Evolutionary conservation across 768 basidiomycete genomes (phyloP).

Genomic region (Panaeolus papilionaceus): DNA sequence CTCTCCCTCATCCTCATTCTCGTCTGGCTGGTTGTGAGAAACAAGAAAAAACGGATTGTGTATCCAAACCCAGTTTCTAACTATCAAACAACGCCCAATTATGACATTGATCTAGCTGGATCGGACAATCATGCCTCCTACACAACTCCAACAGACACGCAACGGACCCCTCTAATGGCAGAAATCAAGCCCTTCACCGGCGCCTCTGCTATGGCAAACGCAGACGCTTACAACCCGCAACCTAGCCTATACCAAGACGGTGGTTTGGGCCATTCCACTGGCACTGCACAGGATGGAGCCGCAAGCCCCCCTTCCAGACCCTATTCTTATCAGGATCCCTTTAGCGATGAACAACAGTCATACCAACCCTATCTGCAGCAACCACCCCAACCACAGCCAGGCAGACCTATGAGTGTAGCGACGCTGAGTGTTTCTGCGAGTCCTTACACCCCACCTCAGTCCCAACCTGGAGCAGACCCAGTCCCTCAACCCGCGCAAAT

Average conservation of each 20-base stretch:
- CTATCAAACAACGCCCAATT: background rate
- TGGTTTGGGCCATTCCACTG: background rate
- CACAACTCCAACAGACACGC: background rate
- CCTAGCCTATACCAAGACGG: background rate
- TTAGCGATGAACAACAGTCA: background rate
- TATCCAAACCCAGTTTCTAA: background rate
- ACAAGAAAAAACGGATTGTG: background rate
- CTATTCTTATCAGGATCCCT: background rate
- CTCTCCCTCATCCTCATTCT: background rate
- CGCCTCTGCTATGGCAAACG: background rate
- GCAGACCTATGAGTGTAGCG: background rate
- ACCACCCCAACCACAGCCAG: background rate
- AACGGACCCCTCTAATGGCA: background rate
- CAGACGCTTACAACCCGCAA: background rate
- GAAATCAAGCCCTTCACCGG: background rate
- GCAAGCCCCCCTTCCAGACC: background rate
- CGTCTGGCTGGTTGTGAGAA: background rate
- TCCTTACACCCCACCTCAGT: background rate
- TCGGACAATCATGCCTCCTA: background rate
- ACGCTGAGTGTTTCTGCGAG: background rate
- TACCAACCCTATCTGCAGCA: background rate
- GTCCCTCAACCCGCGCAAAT: background rate
- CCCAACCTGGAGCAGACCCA: slow-evolving; percentile 10
- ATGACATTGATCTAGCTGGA: slow-evolving; percentile 1
- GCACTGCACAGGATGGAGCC: background rate